Conservation (phyloP, 768 basidiomycete genomes). For the Rhizopogon vesiculosus region DNA sequence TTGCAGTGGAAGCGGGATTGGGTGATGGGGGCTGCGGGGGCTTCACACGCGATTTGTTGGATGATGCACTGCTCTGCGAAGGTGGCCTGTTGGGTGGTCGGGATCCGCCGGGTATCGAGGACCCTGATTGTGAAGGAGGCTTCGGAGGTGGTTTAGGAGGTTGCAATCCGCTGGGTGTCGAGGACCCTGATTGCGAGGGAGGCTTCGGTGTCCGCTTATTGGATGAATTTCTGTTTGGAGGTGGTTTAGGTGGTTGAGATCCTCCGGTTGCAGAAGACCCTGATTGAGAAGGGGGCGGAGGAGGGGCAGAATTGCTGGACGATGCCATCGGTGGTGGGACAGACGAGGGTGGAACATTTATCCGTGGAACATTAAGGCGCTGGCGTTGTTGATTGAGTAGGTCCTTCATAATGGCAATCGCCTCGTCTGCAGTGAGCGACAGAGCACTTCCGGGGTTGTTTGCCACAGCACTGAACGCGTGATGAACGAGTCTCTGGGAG, state of each 20-base stretch:
- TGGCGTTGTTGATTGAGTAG: slow-evolving; percentile 21
- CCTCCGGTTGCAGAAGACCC: slow-evolving; percentile 13
- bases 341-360: neutral
- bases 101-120: slow-evolving; percentile 1
- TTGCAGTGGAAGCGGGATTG: neutral
- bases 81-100: neutral
- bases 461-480: slow-evolving; percentile 30
- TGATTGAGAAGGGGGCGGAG: slow-evolving; percentile 19
- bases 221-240: slow-evolving; percentile 2
- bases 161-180: neutral
- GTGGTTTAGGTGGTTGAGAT: slow-evolving; percentile 13
- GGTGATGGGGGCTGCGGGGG: slow-evolving; percentile 1
- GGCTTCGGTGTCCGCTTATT: slow-evolving; percentile 5
- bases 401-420: slow-evolving; percentile 20
- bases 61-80: neutral
- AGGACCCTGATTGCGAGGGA: slow-evolving; percentile 6
- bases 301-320: slow-evolving; percentile 14
- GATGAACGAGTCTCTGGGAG: slow-evolving; percentile 40
- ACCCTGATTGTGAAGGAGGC: slow-evolving; percentile 6
- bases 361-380: slow-evolving; percentile 19
- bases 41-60: neutral
- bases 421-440: slow-evolving; percentile 23
- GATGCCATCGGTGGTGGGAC: slow-evolving; percentile 9
- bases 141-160: slow-evolving; percentile 6
- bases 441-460: slow-evolving; percentile 10